Evolutionary conservation across 352 stramenopile genomes (phyloP).

Genomic region (Globisporangium acanthophoron): DNA sequence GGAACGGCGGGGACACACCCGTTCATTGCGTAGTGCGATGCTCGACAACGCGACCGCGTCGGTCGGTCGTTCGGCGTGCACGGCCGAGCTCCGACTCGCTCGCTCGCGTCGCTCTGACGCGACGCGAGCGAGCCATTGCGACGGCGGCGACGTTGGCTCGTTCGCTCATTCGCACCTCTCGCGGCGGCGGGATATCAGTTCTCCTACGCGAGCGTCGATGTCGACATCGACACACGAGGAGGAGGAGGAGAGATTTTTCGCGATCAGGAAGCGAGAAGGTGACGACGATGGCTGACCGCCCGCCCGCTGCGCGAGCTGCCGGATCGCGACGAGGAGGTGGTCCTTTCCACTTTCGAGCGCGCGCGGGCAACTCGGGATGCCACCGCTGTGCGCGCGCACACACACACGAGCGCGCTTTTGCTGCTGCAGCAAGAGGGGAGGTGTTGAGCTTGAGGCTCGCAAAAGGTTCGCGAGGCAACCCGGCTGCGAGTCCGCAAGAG

Average conservation of each 20-base stretch:
- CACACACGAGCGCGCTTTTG: no score
- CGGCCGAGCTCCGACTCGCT: no score
- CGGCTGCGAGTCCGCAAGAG: no score
- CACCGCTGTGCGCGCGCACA: no score
- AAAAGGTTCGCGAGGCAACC: no score
- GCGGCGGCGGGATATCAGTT: not conserved
- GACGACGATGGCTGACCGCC: not conserved
- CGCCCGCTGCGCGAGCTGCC: no score
- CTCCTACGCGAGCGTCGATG: not conserved
- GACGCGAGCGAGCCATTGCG: not conserved
- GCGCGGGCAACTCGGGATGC: not conserved
- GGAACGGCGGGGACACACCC: not conserved
- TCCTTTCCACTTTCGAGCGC: not conserved
- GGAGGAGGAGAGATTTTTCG: not conserved
- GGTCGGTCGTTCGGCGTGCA: no score
- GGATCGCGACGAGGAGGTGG: no score
- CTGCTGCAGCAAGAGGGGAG: no score
- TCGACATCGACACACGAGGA: not conserved
- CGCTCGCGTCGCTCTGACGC: no score
- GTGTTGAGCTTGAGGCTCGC: no score
- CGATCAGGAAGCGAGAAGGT: not conserved
- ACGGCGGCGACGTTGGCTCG: no score
- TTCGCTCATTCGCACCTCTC: not conserved
- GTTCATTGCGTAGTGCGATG: not conserved
- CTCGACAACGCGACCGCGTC: not conserved